Conservation (phyloP, 2,329 filamentous ascomycete species). For the Orbilia oligospora region DNA sequence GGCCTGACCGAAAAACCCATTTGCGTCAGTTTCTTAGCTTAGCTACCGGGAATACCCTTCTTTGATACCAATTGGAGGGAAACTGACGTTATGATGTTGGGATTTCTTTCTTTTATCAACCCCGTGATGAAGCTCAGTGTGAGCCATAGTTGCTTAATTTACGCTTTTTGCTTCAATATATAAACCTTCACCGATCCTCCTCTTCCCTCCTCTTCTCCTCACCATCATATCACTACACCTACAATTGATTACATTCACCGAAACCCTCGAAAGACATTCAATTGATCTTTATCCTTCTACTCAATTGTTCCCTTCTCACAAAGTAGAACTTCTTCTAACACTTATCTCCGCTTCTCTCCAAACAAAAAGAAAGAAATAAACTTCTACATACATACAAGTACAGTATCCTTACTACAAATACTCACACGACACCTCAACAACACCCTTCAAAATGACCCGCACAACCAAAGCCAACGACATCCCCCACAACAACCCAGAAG, state of each 20-base stretch:
- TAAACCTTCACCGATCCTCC: conserved; percentile 9
- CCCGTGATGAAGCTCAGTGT: conserved; percentile 39
- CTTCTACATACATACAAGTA: too few relatives aligned
- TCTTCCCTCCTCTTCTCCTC: neutral
- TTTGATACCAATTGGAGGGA: neutral
- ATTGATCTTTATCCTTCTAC: neutral
- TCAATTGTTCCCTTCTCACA: neutral
- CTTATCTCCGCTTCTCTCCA: too few relatives aligned
- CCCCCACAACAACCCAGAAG: conserved; percentile 82
- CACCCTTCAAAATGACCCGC: conserved; percentile 78
- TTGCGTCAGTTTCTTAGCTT: conserved; percentile 13
- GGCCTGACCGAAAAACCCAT: conserved; percentile 15
- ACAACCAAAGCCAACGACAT: conserved; percentile 92
- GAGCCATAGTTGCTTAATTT: conserved; percentile 39
- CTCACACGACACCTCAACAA: conserved; percentile 1
- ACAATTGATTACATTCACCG: neutral
- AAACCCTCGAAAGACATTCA: neutral
- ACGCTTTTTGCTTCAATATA: neutral
- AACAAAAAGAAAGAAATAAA: neutral
- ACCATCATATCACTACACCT: neutral
- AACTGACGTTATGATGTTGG: conserved; percentile 7
- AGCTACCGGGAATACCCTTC: neutral
- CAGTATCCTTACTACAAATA: too few relatives aligned
- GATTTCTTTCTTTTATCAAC: neutral
- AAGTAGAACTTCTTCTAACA: too few relatives aligned